Evolutionary conservation across 169 alveolate genomes (phyloP).

Genomic region (Fabrea salina): DNA sequence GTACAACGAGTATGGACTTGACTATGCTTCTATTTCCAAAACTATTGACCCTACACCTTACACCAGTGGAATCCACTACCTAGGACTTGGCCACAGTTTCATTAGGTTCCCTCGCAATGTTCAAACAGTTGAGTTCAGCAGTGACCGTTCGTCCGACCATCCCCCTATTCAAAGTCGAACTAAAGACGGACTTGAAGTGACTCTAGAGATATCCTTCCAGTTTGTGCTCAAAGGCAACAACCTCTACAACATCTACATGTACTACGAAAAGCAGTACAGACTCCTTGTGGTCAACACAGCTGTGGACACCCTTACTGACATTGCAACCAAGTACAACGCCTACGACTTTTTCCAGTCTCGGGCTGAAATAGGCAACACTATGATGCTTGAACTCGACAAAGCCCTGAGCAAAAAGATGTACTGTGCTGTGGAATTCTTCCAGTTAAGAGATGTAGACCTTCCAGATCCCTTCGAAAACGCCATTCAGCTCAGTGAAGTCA

Average conservation of each 20-base stretch:
- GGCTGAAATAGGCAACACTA: conserved; percentile 58
- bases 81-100: conserved; percentile 81
- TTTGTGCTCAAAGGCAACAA: conserved; percentile 50
- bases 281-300: conserved; percentile 65
- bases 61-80: conserved; percentile 69
- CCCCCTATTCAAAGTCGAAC: conserved; percentile 78
- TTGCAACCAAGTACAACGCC: conserved; percentile 81
- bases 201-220: conserved; percentile 77
- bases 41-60: conserved; percentile 55
- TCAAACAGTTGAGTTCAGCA: conserved; percentile 71
- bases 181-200: conserved; percentile 82
- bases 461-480: conserved; percentile 79
- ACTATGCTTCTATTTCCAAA: conserved; percentile 73
- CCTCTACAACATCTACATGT: conserved; percentile 66
- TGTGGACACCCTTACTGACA: conserved; percentile 69
- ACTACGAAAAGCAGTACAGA: conserved; percentile 64
- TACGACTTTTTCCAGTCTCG: conserved; percentile 71
- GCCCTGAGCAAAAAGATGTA: conserved; percentile 48
- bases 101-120: conserved; percentile 79
- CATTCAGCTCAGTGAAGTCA: conserved; percentile 76
- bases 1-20: conserved; percentile 78
- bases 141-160: conserved; percentile 62
- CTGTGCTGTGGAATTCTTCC: conserved; percentile 65
- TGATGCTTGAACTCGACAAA: conserved; percentile 58
- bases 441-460: conserved; percentile 72